These are phyloP conservation scores for Hibiscus syriacus DNA, from an alignment of 345 rosid genomes.

Conservation along the genomic window DNA sequence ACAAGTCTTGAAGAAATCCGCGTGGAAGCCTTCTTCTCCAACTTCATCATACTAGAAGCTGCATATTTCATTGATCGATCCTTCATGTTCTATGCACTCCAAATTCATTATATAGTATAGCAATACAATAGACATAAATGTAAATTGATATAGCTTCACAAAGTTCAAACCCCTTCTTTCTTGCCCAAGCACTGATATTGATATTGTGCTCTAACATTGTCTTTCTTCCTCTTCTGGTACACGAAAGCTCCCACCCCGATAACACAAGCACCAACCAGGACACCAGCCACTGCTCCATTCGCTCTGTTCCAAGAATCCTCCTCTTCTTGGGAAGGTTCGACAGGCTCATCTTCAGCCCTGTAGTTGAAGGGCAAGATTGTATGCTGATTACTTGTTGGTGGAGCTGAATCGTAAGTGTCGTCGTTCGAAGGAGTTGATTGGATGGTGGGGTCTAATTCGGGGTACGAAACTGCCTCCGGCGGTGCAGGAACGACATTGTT, in stretches of 20 bases:
- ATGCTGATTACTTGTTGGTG: not conserved
- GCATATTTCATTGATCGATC: not conserved
- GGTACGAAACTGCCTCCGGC: not conserved
- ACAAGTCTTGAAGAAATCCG: not conserved
- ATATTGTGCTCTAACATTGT: constrained; percentile 3
- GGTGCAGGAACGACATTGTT: constrained; percentile 6
- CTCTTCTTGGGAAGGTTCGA: not conserved
- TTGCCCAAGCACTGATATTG: constrained; percentile 17
- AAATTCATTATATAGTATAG: not conserved
- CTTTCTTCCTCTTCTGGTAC: constrained; percentile 9
- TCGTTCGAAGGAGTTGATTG: not conserved
- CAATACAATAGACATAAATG: not conserved
- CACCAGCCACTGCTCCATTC: constrained; percentile 1
- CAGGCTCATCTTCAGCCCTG: constrained; percentile 14
- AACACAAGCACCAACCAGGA: constrained; percentile 1
- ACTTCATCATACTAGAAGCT: not conserved
- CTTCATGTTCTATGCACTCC: not conserved
- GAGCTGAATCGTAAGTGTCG: not conserved
- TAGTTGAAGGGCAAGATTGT: constrained; percentile 11
- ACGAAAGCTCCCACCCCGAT: constrained; percentile 18
- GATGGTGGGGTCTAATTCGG: not conserved
- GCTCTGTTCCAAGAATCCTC: constrained; percentile 6
- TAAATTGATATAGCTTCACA: not conserved
- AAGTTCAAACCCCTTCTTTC: not conserved
- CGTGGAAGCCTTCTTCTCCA: not conserved